These are phyloP conservation scores for Medicago arabica DNA, from an alignment of 306 rosid genomes.

Conservation along the genomic window DNA sequence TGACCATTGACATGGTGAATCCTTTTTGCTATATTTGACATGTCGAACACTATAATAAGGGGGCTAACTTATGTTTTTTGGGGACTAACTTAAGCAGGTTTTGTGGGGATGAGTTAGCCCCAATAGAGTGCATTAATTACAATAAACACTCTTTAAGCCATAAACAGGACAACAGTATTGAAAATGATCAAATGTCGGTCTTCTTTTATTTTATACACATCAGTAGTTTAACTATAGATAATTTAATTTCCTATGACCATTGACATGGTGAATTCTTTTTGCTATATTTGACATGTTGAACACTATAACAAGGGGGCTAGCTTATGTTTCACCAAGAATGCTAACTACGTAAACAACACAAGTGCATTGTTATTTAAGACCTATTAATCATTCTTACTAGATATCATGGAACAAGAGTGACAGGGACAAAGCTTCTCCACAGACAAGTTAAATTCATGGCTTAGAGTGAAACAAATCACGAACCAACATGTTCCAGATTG, in stretches of 20 bases:
- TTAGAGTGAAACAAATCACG: conserved; percentile 34
- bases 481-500: conserved; percentile 31
- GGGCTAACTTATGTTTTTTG: conserved; percentile 3
- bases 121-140: too few species aligned
- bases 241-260: conserved; percentile 4
- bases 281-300: conserved; percentile 13
- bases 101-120: too few species aligned
- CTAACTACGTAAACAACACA: conserved; percentile 12
- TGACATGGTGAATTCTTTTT: background rate
- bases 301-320: conserved; percentile 3
- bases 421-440: conserved; percentile 27
- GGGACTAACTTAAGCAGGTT: too few species aligned
- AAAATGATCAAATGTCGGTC: background rate
- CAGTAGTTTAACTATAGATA: background rate
- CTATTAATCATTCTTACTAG: conserved; percentile 18
- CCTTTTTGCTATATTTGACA: background rate
- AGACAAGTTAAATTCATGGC: conserved; percentile 13
- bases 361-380: conserved; percentile 30
- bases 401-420: conserved; percentile 31
- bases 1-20: conserved; percentile 8
- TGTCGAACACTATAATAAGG: conserved; percentile 6
- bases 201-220: conserved; percentile 11
- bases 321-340: conserved; percentile 27
- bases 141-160: too few species aligned
- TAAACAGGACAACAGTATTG: too few species aligned